Evolutionary conservation across 75 land plant genomes (phyloP), one percentile per base, ranked within the genome.

Genomic region (Chamaecyparis obtusa): DNA sequence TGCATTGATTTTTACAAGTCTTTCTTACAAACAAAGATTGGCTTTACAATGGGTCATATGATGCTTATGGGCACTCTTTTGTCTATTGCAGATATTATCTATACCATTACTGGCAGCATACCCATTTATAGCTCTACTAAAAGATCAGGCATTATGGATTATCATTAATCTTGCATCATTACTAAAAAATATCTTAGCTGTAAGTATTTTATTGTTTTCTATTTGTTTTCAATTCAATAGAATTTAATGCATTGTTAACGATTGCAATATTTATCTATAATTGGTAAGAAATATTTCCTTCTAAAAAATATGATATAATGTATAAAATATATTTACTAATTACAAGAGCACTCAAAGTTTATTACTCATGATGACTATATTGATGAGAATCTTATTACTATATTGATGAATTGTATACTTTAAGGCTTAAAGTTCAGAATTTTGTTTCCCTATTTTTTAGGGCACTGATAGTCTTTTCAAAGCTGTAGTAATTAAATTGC

Each of bases 71-170:
- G 10, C 10, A 48, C 10, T 71, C 13, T 14, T 71, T 71, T 71
- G 75, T 9, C n/a, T 7, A n/a, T 16, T 90, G 67, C 90, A 90
- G 91, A 64, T 48, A 37, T 13, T 83, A 60, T 37, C 88, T 36
- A 35, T 89, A 35, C 81, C 91, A 15, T 48, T 90, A n/a, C 27
- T 89, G 54, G 43, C 74, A 39, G 87, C 37, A 46, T 89, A 86
- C 51, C 91, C 91, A 82, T 90, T 86, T 76, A 86, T 89, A 39
- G 21, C 85, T 9, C 27, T 41, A 71, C 85, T 90, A 27, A 36
- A 75, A 54, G 91, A 87, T 9, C 24, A 39, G 17, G 83, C 64
- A 32, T 84, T 83, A n/a, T 90, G 90, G 91, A 55, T 56, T 56
- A 78, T 64, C 60, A 46, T 90, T 15, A 41, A 33, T 48, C 7